A percentile compares a stretch with the other conserved stretches of the same genome.
Evolutionary conservation across 2,329 filamentous ascomycete genomes (phyloP).

Genomic region (Phialophora chinensis): DNA sequence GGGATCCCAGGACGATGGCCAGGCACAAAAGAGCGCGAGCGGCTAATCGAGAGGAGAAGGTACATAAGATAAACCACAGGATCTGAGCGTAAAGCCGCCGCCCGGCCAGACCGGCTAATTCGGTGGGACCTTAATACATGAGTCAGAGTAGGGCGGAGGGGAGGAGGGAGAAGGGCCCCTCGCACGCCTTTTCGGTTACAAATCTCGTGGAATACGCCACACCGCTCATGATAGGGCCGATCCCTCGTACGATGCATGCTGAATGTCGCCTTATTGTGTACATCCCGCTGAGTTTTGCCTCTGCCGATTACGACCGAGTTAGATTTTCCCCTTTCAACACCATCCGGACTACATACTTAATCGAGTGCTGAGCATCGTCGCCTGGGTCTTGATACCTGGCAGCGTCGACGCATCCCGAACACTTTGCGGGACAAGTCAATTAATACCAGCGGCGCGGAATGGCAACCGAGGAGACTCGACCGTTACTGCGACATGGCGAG

Average conservation of each 20-base stretch:
- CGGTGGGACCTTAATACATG: too few species aligned
- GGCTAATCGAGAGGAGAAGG: too few species aligned
- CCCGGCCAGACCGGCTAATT: too few species aligned
- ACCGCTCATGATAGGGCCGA: background rate
- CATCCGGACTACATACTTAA: background rate
- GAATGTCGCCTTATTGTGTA: background rate
- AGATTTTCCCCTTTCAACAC: background rate
- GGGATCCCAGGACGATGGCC: too few species aligned
- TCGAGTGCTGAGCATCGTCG: background rate
- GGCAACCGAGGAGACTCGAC: slow-evolving; percentile 33
- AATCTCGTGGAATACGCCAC: background rate
- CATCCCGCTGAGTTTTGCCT: background rate
- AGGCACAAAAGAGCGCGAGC: too few species aligned
- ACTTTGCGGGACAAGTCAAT: background rate
- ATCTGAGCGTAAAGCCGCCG: too few species aligned
- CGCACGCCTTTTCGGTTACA: background rate
- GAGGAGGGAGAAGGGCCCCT: background rate
- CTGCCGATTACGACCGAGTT: background rate
- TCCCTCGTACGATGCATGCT: background rate
- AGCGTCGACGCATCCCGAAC: background rate
- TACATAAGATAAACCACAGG: too few species aligned
- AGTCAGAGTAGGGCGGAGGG: too few species aligned
- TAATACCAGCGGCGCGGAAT: background rate
- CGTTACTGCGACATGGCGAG: slow-evolving; percentile 25
- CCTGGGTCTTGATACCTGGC: background rate